Evolutionary conservation across 1,284 basidiomycete genomes (phyloP).

Genomic region (Golubevia pallescens): DNA sequence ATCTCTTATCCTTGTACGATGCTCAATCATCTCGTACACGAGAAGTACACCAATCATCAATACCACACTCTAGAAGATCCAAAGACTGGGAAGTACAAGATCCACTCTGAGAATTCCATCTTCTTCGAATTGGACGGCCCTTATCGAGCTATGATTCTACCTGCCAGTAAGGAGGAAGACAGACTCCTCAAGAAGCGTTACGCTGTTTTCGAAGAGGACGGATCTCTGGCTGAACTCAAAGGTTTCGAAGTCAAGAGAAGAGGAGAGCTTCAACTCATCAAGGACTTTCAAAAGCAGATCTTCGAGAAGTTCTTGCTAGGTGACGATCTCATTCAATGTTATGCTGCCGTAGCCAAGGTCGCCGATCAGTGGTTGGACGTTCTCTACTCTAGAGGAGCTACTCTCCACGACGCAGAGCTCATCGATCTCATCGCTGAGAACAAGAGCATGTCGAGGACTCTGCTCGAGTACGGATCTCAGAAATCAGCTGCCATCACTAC

Average conservation of each 20-base stretch:
- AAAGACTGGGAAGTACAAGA: constrained; percentile 45
- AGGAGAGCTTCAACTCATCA: constrained; percentile 64
- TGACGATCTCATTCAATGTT: constrained; percentile 53
- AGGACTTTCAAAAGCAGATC: constrained; percentile 64
- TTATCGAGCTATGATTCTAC: constrained; percentile 63
- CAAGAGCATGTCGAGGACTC: constrained; percentile 63
- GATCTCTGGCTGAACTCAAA: constrained; percentile 61
- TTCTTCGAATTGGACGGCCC: constrained; percentile 64
- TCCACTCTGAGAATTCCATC: constrained; percentile 64
- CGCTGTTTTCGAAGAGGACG: constrained; percentile 61
- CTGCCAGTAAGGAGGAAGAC: constrained; percentile 63
- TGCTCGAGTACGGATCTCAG: constrained; percentile 58
- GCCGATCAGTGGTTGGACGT: constrained; percentile 64
- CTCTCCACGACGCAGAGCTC: constrained; percentile 59
- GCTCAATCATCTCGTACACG: constrained; percentile 63
- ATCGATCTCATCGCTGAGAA: constrained; percentile 64
- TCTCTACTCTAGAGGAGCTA: constrained; percentile 55
- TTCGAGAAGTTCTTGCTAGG: constrained; percentile 62
- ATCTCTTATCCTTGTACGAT: constrained; percentile 64
- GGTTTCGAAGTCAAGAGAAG: constrained; percentile 64
- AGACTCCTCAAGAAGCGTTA: constrained; percentile 64
- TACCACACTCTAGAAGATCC: constrained; percentile 59
- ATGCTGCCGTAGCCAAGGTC: constrained; percentile 58
- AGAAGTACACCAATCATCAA: constrained; percentile 62
- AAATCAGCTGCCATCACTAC: constrained; percentile 64